Base-by-base conservation (phyloP, 768 basidiomycete genomes). In the Kwoniella europaea region DNA sequence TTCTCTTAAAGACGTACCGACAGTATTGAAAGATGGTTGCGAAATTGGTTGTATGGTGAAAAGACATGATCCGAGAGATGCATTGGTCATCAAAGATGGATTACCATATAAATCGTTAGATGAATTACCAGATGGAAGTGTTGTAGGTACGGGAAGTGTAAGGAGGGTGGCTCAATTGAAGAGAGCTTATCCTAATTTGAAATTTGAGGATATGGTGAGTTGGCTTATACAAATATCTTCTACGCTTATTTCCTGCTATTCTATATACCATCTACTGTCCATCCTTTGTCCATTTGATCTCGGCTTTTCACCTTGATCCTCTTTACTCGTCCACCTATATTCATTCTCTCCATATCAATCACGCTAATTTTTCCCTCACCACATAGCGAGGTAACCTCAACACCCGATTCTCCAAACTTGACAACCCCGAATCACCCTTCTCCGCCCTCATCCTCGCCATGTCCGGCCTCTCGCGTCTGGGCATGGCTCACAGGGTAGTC, bases 61-160 rank as follows among this genome's bases (percentile, higher is more conserved):
- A 82, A 85, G 97, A 67, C 96, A 94, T 83, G 90, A 95, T 82
- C 92, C 92, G 0, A 88, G 90, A 65, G 97, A 99, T 79, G 91
- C 91, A 61, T 82, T 99, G 65, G 92, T 98, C 44, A 90, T 96
- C 65, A 93, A 91, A 85, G 84, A 87, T 63, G 94, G 91, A 4
- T 82, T 86, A 72, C 74, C 79, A 24, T 95, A 91, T 87, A 91
- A 87, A 81, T 87, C 81, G 1, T 84, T 99, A 59, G 90, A 90
- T 42, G 95, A 98, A 42, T 80, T 98, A 53, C 94, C 96, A 1
- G 87, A 88, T 13, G 94, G 94, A 10, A 91, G 90, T 76, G 91
- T 95, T 10, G 89, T 99, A n/a, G 97, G 97, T 15, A 98, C 97
- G 55, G 93, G 93, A 76, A 94, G 92, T 83, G 93, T 99, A 42